A percentile compares a stretch with the other conserved stretches of the same genome.
phyloP scores from a whole-genome alignment of 148 eudicot genomes.

The Vaccinium myrtillus region DNA sequence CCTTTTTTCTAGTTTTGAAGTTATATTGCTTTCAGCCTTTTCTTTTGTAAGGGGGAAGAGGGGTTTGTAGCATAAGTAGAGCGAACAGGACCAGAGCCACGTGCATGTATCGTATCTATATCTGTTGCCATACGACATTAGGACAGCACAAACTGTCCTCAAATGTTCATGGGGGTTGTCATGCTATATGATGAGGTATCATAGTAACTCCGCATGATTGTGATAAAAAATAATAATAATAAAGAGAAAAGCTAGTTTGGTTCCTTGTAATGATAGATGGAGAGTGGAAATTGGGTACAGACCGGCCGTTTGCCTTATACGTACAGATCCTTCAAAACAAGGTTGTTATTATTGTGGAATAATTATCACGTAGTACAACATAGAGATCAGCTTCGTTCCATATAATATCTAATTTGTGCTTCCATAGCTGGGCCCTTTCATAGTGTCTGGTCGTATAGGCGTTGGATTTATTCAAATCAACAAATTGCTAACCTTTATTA shows the following conservation, averaged over 20 bases:
- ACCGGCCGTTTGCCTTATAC: neutral
- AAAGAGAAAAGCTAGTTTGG: neutral
- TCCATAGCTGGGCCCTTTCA: neutral
- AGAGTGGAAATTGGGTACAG: neutral
- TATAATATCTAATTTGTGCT: neutral
- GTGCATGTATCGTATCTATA: neutral
- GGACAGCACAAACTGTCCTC: neutral
- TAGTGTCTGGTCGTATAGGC: neutral
- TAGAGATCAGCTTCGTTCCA: neutral
- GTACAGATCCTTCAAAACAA: neutral
- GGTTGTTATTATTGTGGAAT: neutral
- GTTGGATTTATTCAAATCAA: neutral
- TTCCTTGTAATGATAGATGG: neutral
- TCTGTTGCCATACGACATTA: neutral
- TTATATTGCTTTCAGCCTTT: neutral
- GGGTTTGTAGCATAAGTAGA: neutral
- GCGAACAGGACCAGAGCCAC: neutral
- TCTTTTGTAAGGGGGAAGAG: neutral
- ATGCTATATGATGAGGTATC: neutral
- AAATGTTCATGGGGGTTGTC: neutral
- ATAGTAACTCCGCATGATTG: too few relatives aligned
- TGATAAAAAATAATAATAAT: too few relatives aligned
- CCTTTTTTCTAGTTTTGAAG: neutral
- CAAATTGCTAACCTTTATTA: conserved; percentile 3
- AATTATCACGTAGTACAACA: neutral